phyloP scores from a whole-genome alignment of 2,329 filamentous ascomycete species.

The Magnaporthiopsis rhizophila region DNA sequence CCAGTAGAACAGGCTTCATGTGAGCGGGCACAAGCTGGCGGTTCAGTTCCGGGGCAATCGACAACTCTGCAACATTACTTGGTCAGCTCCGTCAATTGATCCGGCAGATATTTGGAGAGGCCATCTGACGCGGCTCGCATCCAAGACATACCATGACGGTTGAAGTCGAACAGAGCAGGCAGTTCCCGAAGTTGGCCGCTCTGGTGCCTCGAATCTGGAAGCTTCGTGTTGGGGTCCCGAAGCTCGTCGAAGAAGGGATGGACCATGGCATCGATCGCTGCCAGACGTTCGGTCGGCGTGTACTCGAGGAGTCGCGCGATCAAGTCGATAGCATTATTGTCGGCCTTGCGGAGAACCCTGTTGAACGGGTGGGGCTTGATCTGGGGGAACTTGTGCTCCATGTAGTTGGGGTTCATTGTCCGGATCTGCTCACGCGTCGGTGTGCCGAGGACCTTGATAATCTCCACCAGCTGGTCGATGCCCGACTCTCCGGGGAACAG shows the following conservation, averaged over 20 bases:
- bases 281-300: conserved; percentile 89
- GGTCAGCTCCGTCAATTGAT: conserved; percentile 11
- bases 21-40: conserved; percentile 79
- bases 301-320: conserved; percentile 94
- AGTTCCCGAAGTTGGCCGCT: conserved; percentile 73
- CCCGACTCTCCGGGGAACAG: conserved; percentile 97
- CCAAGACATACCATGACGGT: conserved; percentile 71
- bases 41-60: conserved; percentile 87
- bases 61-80: conserved; percentile 62
- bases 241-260: conserved; percentile 98
- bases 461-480: conserved; percentile 97
- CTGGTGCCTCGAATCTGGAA: conserved; percentile 90
- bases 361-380: conserved; percentile 99
- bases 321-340: conserved; percentile 84
- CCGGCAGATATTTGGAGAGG: background rate
- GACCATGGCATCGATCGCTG: conserved; percentile 92
- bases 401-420: conserved; percentile 99
- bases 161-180: conserved; percentile 86
- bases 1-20: conserved; percentile 63
- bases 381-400: conserved; percentile 99
- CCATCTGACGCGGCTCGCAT: background rate
- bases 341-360: conserved; percentile 97
- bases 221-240: conserved; percentile 78
- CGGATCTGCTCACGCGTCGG: conserved; percentile 96
- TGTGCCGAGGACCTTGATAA: conserved; percentile 97